phyloP scores from a whole-genome alignment of 2,329 filamentous ascomycete genomes.

The Dactylonectria macrodidyma region DNA sequence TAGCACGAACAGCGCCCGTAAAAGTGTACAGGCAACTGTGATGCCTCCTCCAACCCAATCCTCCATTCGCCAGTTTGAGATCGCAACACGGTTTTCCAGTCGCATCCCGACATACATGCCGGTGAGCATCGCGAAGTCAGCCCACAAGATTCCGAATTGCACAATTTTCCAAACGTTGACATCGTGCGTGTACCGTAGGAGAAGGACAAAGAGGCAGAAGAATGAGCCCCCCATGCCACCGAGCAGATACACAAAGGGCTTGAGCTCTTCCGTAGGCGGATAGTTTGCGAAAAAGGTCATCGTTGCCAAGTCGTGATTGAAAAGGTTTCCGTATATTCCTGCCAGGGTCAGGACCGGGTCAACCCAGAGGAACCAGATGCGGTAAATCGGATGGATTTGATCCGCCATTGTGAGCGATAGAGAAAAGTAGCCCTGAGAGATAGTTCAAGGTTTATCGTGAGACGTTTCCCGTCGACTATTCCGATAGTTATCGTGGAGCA shows the following conservation, averaged over 20 bases:
- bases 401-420: conserved; percentile 18
- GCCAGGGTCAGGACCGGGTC: conserved; percentile 39
- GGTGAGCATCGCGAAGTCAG: conserved; percentile 42
- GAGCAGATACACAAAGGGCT: conserved; percentile 43
- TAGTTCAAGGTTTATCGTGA: not conserved
- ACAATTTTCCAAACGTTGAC: conserved; percentile 41
- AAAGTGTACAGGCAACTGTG: conserved; percentile 31
- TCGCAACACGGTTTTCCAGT: conserved; percentile 21
- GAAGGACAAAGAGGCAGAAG: conserved; percentile 19
- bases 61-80: conserved; percentile 31
- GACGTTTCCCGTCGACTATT: not conserved
- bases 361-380: conserved; percentile 42
- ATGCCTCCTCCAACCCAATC: conserved; percentile 36
- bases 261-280: conserved; percentile 29
- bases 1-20: conserved; percentile 34
- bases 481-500: too few species aligned
- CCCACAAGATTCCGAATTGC: conserved; percentile 35
- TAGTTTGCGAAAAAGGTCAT: conserved; percentile 31
- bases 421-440: not conserved
- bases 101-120: conserved; percentile 35
- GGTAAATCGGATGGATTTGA: conserved; percentile 38
- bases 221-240: conserved; percentile 42
- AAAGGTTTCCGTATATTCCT: conserved; percentile 39
- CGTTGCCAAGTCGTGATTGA: conserved; percentile 36
- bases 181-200: conserved; percentile 43